Conservation (phyloP, 306 rosid genomes). For the Vigna mungo region DNA sequence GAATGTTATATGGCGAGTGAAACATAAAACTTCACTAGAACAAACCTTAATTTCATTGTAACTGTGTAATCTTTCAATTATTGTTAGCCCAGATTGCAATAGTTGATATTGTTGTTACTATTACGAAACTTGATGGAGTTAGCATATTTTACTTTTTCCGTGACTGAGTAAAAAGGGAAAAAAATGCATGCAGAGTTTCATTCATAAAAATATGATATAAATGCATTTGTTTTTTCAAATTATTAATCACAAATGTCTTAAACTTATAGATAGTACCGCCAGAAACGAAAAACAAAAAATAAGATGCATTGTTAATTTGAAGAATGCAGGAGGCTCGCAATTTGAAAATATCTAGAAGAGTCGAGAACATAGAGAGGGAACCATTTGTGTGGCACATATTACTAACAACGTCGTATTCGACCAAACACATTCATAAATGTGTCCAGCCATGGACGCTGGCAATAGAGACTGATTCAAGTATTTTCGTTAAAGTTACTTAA, state of each 20-base stretch:
- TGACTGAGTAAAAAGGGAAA: no score
- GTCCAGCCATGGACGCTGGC: slow-evolving; percentile 7
- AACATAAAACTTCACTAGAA: no score
- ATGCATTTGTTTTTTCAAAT: neutral
- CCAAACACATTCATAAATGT: neutral
- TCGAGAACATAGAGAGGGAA: neutral
- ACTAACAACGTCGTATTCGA: neutral
- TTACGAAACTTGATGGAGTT: no score
- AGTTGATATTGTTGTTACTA: no score
- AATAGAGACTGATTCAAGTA: neutral
- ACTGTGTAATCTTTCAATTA: no score
- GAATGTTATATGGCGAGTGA: no score
- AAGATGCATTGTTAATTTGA: neutral
- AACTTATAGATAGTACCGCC: neutral
- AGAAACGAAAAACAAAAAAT: no score
- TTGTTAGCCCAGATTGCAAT: no score
- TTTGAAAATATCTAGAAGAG: neutral
- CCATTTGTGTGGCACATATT: slow-evolving; percentile 1
- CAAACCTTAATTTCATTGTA: no score
- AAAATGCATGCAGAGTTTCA: no score
- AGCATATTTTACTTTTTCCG: no score
- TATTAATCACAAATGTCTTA: neutral
- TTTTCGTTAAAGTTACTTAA: neutral
- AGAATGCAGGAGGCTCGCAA: neutral
- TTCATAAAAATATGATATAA: neutral